phyloP scores from a whole-genome alignment of 768 basidiomycete genomes.

The Trametopsis cervina region DNA sequence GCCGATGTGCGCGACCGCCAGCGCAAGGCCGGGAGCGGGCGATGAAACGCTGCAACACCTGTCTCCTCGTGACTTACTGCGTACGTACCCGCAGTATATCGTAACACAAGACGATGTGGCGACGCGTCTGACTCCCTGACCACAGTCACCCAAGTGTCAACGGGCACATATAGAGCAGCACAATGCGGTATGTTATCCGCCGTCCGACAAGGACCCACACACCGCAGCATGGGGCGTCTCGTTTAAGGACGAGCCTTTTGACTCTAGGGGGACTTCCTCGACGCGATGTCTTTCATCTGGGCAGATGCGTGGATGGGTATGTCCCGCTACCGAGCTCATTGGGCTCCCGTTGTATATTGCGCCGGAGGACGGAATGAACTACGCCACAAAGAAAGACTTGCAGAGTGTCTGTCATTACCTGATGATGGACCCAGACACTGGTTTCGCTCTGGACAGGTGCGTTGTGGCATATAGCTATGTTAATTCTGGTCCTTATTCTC shows the following conservation, averaged over 20 bases:
- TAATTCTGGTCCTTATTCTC: no score
- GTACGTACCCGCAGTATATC: not conserved
- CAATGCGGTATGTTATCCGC: not conserved
- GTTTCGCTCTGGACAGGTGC: constrained; percentile 2
- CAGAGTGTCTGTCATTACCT: constrained; percentile 3
- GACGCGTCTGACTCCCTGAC: no score
- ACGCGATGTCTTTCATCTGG: constrained; percentile 1
- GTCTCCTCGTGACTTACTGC: constrained; percentile 2
- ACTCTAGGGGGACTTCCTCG: not conserved
- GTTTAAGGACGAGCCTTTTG: constrained; percentile 1
- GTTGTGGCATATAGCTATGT: no score
- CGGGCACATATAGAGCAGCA: not conserved
- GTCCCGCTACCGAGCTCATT: constrained; percentile 4
- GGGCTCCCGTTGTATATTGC: constrained; percentile 2
- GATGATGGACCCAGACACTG: constrained; percentile 5
- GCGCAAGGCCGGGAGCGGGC: not conserved
- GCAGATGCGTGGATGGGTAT: constrained; percentile 4
- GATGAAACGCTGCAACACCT: constrained; percentile 3
- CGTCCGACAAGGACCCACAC: not conserved
- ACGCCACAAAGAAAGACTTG: not conserved
- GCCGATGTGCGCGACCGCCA: not conserved
- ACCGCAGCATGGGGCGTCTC: not conserved
- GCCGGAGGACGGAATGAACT: constrained; percentile 1
- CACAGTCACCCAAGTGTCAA: constrained; percentile 1
- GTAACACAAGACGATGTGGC: not conserved